These are phyloP conservation scores for Microdochium bolleyi DNA, from an alignment of 2,329 filamentous ascomycete genomes.

Conservation along the genomic window DNA sequence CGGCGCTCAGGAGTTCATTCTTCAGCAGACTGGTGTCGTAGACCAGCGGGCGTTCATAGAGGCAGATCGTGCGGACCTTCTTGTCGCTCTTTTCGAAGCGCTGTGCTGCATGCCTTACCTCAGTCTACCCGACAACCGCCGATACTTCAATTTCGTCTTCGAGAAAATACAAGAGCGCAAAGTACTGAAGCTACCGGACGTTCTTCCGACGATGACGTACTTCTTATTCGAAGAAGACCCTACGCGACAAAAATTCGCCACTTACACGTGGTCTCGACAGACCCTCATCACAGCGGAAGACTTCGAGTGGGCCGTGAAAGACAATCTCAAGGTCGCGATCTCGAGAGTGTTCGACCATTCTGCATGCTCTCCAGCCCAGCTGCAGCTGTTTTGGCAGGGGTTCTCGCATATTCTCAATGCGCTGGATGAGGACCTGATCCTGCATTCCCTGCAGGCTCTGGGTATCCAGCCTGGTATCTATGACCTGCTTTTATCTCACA, in stretches of 20 bases:
- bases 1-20: conserved; percentile 46
- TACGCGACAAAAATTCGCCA: conserved; percentile 59
- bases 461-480: conserved; percentile 70
- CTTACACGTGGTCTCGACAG: conserved; percentile 57
- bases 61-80: conserved; percentile 45
- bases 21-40: conserved; percentile 26
- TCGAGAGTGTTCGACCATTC: conserved; percentile 46
- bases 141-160: conserved; percentile 75
- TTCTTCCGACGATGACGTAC: conserved; percentile 72
- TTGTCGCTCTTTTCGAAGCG: conserved; percentile 80
- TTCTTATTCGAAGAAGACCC: conserved; percentile 74
- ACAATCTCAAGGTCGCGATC: conserved; percentile 62
- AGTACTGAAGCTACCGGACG: conserved; percentile 65
- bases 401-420: conserved; percentile 66
- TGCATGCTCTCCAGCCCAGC: conserved; percentile 26
- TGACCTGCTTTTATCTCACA: conserved; percentile 49
- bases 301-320: conserved; percentile 82
- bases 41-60: conserved; percentile 30
- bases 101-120: conserved; percentile 79
- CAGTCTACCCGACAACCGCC: conserved; percentile 38
- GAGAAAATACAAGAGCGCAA: conserved; percentile 70
- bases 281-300: conserved; percentile 59
- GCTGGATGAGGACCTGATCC: conserved; percentile 66
- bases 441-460: conserved; percentile 70
- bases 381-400: conserved; percentile 74